A percentile compares a stretch with the other conserved stretches of the same genome.
These are phyloP conservation scores for Besnoitia besnoiti DNA, from an alignment of 169 alveolate genomes.

Conservation along the genomic window DNA sequence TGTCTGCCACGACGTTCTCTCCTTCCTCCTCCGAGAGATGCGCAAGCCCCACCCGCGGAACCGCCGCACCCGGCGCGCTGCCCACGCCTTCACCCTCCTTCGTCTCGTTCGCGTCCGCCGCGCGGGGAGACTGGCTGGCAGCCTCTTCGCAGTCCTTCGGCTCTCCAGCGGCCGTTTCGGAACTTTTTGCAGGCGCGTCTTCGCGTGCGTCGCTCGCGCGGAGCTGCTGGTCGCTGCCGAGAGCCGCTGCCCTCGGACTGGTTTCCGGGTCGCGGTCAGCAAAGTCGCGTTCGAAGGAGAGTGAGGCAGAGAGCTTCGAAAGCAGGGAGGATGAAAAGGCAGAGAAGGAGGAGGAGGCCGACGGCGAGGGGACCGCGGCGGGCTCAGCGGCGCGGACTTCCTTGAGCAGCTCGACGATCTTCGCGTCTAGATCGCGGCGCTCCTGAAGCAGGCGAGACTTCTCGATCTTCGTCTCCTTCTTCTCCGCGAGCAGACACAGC, in stretches of 20 bases:
- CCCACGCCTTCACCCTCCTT: neutral
- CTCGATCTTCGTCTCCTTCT: neutral
- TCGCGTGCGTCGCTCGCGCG: no score
- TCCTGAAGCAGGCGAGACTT: conserved; percentile 13
- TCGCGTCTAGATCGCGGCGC: neutral
- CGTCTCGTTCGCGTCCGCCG: neutral
- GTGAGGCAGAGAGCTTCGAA: neutral
- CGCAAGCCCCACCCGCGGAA: neutral
- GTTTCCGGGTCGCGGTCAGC: no score
- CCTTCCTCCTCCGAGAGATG: neutral
- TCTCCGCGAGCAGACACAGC: neutral
- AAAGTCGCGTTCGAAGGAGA: no score
- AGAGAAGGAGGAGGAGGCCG: neutral
- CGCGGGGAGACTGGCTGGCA: no score
- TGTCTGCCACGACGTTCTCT: neutral
- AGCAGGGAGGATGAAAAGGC: neutral
- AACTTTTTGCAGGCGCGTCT: no score
- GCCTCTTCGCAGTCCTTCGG: no score
- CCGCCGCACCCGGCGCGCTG: neutral
- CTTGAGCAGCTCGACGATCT: neutral
- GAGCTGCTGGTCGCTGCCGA: no score
- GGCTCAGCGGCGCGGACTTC: neutral
- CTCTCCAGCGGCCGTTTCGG: no score
- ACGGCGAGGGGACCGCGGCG: neutral
- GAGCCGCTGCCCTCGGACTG: no score